Evolutionary conservation across 2,329 filamentous ascomycete genomes (phyloP).

Genomic region (Botryosphaeria dothidea): DNA sequence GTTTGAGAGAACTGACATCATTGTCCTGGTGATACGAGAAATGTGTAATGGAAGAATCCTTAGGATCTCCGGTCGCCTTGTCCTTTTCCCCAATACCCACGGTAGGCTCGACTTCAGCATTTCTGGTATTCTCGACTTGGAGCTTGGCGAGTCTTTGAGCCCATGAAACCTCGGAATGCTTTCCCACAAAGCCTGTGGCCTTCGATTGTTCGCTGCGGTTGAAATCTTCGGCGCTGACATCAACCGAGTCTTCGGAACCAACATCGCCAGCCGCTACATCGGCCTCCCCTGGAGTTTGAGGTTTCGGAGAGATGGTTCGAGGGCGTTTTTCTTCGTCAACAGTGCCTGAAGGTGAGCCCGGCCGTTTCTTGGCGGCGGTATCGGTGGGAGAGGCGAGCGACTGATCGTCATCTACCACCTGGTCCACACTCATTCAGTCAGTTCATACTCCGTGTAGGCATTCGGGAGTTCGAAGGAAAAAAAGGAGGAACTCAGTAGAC

Average conservation of each 20-base stretch:
- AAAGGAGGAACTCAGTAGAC: no score
- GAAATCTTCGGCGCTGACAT: slow-evolving; percentile 29
- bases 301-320: slow-evolving; percentile 20
- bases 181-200: slow-evolving; percentile 30
- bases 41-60: neutral
- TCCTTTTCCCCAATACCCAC: neutral
- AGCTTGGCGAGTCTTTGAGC: slow-evolving; percentile 28
- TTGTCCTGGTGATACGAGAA: slow-evolving; percentile 29
- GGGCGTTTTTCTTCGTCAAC: slow-evolving; percentile 19
- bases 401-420: neutral
- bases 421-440: neutral
- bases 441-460: neutral
- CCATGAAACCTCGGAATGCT: slow-evolving; percentile 29
- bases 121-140: slow-evolving; percentile 13
- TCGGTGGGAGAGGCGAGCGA: neutral
- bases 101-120: neutral
- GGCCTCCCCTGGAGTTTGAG: slow-evolving; percentile 24
- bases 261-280: slow-evolving; percentile 27
- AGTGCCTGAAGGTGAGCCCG: neutral
- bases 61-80: neutral
- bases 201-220: slow-evolving; percentile 25
- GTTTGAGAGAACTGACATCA: slow-evolving; percentile 30
- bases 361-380: neutral
- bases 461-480: no score
- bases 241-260: slow-evolving; percentile 29